These are phyloP conservation scores for Rhinocladiella similis DNA, from an alignment of 2,329 filamentous ascomycete species.

Conservation along the genomic window DNA sequence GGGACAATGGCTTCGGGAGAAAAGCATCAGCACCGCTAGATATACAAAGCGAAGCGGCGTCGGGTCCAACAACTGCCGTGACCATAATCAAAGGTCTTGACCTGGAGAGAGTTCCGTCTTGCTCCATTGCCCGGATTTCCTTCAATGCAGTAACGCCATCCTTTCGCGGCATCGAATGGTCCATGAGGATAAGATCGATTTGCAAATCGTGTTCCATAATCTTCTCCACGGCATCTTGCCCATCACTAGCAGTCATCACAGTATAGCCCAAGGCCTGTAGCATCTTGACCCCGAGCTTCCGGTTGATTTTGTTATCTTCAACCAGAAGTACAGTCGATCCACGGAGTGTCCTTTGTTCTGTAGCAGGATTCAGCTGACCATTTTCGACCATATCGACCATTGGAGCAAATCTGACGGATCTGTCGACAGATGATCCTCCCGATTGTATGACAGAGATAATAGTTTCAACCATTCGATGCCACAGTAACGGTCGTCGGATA, in stretches of 20 bases:
- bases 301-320: conserved; percentile 48
- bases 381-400: conserved; percentile 29
- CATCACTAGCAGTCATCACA: conserved; percentile 46
- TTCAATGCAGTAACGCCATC: conserved; percentile 34
- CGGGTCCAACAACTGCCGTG: conserved; percentile 34
- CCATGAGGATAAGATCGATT: conserved; percentile 36
- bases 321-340: conserved; percentile 65
- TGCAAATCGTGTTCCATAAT: conserved; percentile 29
- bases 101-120: conserved; percentile 30
- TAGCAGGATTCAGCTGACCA: conserved; percentile 7
- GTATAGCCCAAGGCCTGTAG: conserved; percentile 66
- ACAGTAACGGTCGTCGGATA: conserved; percentile 32
- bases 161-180: conserved; percentile 36
- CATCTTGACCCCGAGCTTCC: conserved; percentile 67
- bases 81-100: conserved; percentile 33
- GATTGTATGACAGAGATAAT: conserved; percentile 20
- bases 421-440: conserved; percentile 15
- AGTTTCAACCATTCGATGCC: conserved; percentile 31
- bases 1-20: conserved; percentile 33
- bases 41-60: conserved; percentile 31
- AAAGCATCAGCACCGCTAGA: conserved; percentile 35
- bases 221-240: conserved; percentile 32
- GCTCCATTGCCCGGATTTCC: conserved; percentile 36
- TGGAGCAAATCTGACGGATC: conserved; percentile 31
- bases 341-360: conserved; percentile 17